Conservation (phyloP, 352 stramenopile genomes). For the Phytophthora pistaciae region DNA sequence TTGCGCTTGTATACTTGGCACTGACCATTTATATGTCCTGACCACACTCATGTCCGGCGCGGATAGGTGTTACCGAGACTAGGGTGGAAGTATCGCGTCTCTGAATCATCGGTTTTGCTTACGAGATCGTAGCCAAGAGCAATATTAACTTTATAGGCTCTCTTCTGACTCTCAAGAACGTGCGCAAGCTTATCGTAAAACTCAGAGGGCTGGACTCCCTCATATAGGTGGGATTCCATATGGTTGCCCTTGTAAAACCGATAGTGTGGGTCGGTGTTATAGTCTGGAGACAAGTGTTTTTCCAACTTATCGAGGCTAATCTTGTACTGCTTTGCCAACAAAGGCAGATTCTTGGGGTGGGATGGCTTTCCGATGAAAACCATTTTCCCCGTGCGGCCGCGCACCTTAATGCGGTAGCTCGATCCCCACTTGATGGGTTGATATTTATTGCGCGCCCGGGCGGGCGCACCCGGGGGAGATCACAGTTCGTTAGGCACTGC, state of each 20-base stretch:
- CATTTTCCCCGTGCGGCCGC: not conserved
- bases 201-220: not conserved
- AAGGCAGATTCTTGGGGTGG: not conserved
- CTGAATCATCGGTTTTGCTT: not conserved
- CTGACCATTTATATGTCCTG: no score
- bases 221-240: conserved; percentile 7
- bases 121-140: conserved; percentile 15
- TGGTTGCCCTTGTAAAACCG: not conserved
- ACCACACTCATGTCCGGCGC: no score
- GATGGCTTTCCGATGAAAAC: not conserved
- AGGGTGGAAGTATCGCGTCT: not conserved
- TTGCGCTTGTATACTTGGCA: no score
- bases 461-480: no score
- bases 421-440: conserved; percentile 3
- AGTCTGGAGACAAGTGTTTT: not conserved
- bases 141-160: conserved; percentile 18
- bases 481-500: no score
- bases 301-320: not conserved
- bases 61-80: conserved; percentile 9
- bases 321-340: conserved; percentile 1
- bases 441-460: no score
- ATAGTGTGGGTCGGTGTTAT: not conserved
- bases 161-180: conserved; percentile 2
- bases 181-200: conserved; percentile 20
- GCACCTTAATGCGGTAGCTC: conserved; percentile 4